A percentile compares a stretch with the other conserved stretches of the same genome.
Conservation (phyloP, 2,329 filamentous ascomycete species). For the Penicillium glabrum region DNA sequence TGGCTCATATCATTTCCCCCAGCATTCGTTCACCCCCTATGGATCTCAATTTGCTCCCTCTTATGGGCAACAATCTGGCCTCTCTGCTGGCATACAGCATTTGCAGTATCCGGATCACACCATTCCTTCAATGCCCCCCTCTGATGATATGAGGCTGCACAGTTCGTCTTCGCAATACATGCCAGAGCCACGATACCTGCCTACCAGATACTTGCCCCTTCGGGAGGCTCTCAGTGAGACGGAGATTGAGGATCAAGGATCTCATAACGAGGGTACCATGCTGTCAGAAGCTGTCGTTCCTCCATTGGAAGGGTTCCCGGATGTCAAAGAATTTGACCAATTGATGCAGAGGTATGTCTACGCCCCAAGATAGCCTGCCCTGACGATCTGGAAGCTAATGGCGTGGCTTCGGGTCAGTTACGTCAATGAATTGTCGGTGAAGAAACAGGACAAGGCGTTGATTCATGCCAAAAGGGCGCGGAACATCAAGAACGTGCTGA, state of each 20-base stretch:
- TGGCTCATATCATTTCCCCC: slow-evolving; percentile 32
- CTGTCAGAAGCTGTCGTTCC: slow-evolving; percentile 47
- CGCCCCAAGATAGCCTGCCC: no score
- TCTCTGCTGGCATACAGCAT: slow-evolving; percentile 33
- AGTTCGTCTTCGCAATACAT: slow-evolving; percentile 34
- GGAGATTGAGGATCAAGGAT: slow-evolving; percentile 47
- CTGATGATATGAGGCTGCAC: slow-evolving; percentile 35
- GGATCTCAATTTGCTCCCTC: slow-evolving; percentile 36
- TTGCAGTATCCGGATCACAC: slow-evolving; percentile 34
- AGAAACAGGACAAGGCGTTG: slow-evolving; percentile 54
- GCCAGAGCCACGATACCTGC: slow-evolving; percentile 32
- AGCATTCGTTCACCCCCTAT: slow-evolving; percentile 39
- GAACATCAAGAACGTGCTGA: slow-evolving; percentile 49
- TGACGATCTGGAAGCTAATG: not conserved
- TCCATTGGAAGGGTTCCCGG: slow-evolving; percentile 45
- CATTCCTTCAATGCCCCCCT: slow-evolving; percentile 31
- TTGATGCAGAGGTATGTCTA: slow-evolving; percentile 44
- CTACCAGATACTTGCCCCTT: slow-evolving; percentile 34
- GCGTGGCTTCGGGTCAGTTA: slow-evolving; percentile 35
- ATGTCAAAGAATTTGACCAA: slow-evolving; percentile 47
- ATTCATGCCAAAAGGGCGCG: slow-evolving; percentile 49
- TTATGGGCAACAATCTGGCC: slow-evolving; percentile 33
- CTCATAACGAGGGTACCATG: slow-evolving; percentile 43
- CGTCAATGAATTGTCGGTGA: slow-evolving; percentile 50
- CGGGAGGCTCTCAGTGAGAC: slow-evolving; percentile 37